Evolutionary conservation across 2,329 filamentous ascomycete genomes (phyloP).

Genomic region (Arthrocladium fulminans): DNA sequence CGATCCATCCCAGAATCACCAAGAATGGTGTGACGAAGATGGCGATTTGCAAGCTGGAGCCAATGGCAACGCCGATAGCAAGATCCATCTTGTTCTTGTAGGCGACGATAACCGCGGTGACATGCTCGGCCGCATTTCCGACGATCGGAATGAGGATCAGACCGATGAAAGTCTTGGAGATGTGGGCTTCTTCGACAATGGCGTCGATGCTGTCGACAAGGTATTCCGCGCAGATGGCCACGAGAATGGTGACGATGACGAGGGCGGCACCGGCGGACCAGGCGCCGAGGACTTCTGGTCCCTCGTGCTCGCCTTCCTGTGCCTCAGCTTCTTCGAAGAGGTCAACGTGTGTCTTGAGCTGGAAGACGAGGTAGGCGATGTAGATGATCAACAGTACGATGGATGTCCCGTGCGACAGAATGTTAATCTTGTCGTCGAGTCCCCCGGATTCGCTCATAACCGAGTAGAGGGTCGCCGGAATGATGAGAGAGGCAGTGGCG

Average conservation of each 20-base stretch:
- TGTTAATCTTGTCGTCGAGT: conserved; percentile 50
- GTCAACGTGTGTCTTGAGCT: conserved; percentile 63
- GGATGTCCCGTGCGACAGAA: conserved; percentile 66
- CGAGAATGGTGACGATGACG: conserved; percentile 59
- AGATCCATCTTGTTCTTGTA: conserved; percentile 60
- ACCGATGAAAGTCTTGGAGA: conserved; percentile 75
- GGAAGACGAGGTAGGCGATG: conserved; percentile 67
- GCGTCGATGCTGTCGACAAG: conserved; percentile 67
- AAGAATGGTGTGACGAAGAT: conserved; percentile 72
- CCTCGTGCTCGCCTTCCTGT: conserved; percentile 26
- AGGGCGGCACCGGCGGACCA: conserved; percentile 58
- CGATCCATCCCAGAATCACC: conserved; percentile 71
- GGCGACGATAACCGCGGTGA: conserved; percentile 71
- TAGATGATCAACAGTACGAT: conserved; percentile 68
- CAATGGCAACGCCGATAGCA: conserved; percentile 72
- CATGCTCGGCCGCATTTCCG: conserved; percentile 71
- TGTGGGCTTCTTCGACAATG: conserved; percentile 59
- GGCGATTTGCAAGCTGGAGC: conserved; percentile 74
- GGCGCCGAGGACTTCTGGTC: conserved; percentile 50
- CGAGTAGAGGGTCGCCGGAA: conserved; percentile 65
- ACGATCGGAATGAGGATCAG: conserved; percentile 71
- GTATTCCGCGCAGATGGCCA: conserved; percentile 67
- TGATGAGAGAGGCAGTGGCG: conserved; percentile 67
- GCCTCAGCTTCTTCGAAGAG: conserved; percentile 52
- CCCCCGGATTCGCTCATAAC: conserved; percentile 39